Evolutionary conservation across 345 rosid species (phyloP), one percentile per base, ranked within the genome.

Genomic region (Melaleuca alternifolia): DNA sequence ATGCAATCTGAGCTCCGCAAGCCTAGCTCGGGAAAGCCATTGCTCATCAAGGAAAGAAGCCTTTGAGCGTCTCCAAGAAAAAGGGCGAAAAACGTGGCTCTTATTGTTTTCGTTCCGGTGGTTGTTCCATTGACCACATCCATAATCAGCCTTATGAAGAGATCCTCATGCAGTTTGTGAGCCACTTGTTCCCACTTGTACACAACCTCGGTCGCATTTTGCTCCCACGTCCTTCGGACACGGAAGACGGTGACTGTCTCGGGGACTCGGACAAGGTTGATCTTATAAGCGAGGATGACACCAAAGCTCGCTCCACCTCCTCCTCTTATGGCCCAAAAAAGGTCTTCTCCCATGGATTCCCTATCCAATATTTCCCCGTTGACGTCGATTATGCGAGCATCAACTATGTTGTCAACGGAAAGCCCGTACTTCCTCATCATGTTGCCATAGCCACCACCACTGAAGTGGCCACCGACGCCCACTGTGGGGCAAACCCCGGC

Each of bases 11-110:
- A 84, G 12, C 53, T 85, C 85, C 46, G 86, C 84, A 94, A 85
- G 24, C 93, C 93, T 56, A 94, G 18, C 48, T 94, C 92, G 1
- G 95, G 95, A 28, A 94, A 93, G 46, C 56, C 87, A 51, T 86
- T 54, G 0, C 65, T 48, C 89, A 92, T 56, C 87, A 86, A 83
- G 0, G 52, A 37, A 62, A 93, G 86, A 51, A 95, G 90, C 18
- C 84, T 88, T 33, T 86, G 61, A 3, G 87, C 86, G 1, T 41
- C 61, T 4, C 95, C 95, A 4, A 95, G 88, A 41, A 88, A 92
- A 82, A 93, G 51, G 3, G 91, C 87, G 2, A 51, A 3, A 13
- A 93, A n/a, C 5, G 88, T 84, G 52, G 89, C 90, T 75, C 85
- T 54, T 6, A 93, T 86, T 8, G 94, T 91, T 77, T 12, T 87